Base-by-base conservation (phyloP, 1,284 basidiomycete species). In the Taiwanofungus camphoratus region DNA sequence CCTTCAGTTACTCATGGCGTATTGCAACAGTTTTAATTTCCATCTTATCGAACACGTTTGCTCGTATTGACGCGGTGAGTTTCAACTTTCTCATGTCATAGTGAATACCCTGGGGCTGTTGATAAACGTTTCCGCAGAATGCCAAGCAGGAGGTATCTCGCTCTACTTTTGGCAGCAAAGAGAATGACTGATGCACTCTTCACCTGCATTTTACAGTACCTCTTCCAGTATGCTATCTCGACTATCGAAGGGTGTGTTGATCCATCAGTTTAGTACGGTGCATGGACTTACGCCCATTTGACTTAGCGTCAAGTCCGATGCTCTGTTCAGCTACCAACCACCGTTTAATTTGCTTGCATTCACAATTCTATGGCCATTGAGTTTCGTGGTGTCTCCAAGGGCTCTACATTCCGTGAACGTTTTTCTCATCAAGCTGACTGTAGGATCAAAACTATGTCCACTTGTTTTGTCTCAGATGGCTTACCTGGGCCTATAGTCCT, bases 241-340 rank as follows among this genome's bases (percentile, higher is more conserved):
- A 94, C 91, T 0, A 87, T 96, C 41, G 89, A 94, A 70, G 90
- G 92, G 86, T 86, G 52, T 51, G 73, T 49, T 4, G 5, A 18
- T 30, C 16, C 42, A 23, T 34, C 37, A 51, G 19, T n/a, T 21
- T 15, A 15, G 13, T 4, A 9, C 30, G 24, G 32, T 33, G 9
- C 33, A 7, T 32, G 30, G n/a, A 32, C 20, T 11, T 31, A 15
- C 36, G 9, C n/a, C 36, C 18, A 23, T 29, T 12, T n/a, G 27
- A 3, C 35, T 26, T 50, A 88, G 87, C 7, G 86, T 92, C 58
- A 91, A 92, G 61, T 82, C 82, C 5, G 90, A 93, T 60, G 87
- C 87, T 0, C 68, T 95, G n/a, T 91, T 94, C 67, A 90, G 85
- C 39, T 94, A 93, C 59, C 82, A 92, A 52, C 89, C 87, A 2